A percentile compares a stretch with the other conserved stretches of the same genome.
phyloP scores from a whole-genome alignment of 2,329 filamentous ascomycete genomes.

The Boeremia lycopersici region DNA sequence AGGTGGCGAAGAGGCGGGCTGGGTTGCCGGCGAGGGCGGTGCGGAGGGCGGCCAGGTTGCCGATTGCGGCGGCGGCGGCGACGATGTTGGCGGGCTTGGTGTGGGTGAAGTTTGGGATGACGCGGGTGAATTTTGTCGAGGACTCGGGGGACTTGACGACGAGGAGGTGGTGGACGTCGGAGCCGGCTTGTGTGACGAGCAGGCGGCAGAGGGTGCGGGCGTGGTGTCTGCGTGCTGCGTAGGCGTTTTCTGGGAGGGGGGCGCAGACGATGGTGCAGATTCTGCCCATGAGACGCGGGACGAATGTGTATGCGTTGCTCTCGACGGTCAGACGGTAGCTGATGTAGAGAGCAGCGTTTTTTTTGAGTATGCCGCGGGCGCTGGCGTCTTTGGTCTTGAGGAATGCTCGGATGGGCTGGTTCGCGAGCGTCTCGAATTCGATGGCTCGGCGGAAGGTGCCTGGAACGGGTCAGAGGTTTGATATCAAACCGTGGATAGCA shows the following conservation, averaged over 20 bases:
- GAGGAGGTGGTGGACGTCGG: too few species aligned
- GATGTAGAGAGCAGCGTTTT: not conserved
- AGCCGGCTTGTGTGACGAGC: not conserved
- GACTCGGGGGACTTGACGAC: too few species aligned
- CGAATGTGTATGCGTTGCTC: not conserved
- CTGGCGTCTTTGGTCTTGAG: not conserved
- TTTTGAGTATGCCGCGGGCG: not conserved
- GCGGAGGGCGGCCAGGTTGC: not conserved
- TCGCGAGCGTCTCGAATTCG: not conserved
- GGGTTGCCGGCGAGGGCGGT: not conserved
- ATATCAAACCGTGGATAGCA: not conserved
- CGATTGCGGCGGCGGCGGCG: not conserved
- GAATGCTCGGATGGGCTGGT: not conserved
- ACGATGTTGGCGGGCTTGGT: too few species aligned
- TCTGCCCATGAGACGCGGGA: not conserved
- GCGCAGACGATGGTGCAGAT: not conserved
- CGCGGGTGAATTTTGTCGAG: too few species aligned
- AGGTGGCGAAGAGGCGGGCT: not conserved
- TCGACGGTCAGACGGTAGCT: not conserved
- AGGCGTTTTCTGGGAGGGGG: not conserved
- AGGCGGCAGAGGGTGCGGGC: not conserved
- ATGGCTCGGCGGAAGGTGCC: not conserved
- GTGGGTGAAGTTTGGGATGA: too few species aligned
- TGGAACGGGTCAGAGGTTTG: not conserved
- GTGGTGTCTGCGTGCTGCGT: not conserved